Percentiles rank a stretch among this genome's conserved stretches.
Evolutionary conservation across 345 rosid species (phyloP).

Genomic region (Erucastrum elatum): DNA sequence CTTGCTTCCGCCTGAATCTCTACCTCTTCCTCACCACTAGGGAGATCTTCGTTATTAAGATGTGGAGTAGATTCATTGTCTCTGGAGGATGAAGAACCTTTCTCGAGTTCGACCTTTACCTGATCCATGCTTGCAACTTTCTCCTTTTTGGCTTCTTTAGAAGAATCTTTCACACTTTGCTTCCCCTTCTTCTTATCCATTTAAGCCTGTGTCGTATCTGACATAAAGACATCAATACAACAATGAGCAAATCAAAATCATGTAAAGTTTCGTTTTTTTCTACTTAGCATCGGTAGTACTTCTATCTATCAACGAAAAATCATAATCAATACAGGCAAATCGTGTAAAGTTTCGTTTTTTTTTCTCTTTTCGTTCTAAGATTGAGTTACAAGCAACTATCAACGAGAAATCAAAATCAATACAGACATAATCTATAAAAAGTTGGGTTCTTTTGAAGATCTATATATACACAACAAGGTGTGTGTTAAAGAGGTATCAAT

Average conservation of each 20-base stretch:
- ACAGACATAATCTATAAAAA: background rate
- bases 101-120: constrained; percentile 35
- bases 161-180: constrained; percentile 49
- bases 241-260: background rate
- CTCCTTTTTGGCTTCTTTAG: constrained; percentile 61
- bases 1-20: too few species aligned
- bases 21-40: constrained; percentile 47
- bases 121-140: constrained; percentile 39
- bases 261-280: background rate
- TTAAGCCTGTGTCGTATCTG: constrained; percentile 20
- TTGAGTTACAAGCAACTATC: background rate
- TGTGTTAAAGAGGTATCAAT: background rate
- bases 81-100: constrained; percentile 66
- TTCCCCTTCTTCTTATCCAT: constrained; percentile 85
- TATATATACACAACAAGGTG: background rate
- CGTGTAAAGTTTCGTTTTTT: background rate
- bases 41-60: constrained; percentile 57
- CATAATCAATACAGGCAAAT: background rate
- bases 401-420: background rate
- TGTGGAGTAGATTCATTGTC: background rate
- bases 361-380: background rate
- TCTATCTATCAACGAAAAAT: background rate
- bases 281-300: background rate
- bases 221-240: background rate
- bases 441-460: background rate